phyloP scores from a whole-genome alignment of 352 stramenopile genomes.

The Aphanomyces astaci region DNA sequence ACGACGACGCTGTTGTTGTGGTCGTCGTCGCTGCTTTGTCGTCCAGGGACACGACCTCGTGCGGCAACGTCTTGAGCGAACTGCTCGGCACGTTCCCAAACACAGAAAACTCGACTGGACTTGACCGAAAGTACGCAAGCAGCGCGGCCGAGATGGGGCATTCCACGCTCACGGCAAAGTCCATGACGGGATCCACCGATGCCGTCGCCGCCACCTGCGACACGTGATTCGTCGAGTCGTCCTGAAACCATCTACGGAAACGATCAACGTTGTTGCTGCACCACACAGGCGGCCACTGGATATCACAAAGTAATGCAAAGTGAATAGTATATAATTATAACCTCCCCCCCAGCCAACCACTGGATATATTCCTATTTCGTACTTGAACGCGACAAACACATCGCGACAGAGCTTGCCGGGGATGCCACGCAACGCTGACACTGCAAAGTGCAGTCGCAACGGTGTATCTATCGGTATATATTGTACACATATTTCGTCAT shows the following conservation, averaged over 20 bases:
- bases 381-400: slow-evolving; percentile 50
- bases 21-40: neutral
- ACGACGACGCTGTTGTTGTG: neutral
- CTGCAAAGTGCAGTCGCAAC: slow-evolving; percentile 41
- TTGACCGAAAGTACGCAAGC: slow-evolving; percentile 34
- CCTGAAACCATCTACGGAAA: slow-evolving; percentile 16
- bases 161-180: slow-evolving; percentile 54
- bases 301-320: no score
- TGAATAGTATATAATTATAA: no score
- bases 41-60: slow-evolving; percentile 19
- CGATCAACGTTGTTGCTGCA: no score
- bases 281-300: no score
- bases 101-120: slow-evolving; percentile 48
- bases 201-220: slow-evolving; percentile 38
- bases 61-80: slow-evolving; percentile 15
- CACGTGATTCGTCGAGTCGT: slow-evolving; percentile 34
- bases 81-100: slow-evolving; percentile 70
- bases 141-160: slow-evolving; percentile 42
- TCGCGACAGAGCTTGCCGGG: slow-evolving; percentile 70
- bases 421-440: slow-evolving; percentile 49
- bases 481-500: no score
- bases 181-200: slow-evolving; percentile 50
- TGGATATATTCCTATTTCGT: no score
- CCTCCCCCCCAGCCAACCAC: no score
- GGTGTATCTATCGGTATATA: slow-evolving; percentile 51